Conservation (phyloP, 2,329 filamentous ascomycete species). For the Penicillium nordicum region DNA sequence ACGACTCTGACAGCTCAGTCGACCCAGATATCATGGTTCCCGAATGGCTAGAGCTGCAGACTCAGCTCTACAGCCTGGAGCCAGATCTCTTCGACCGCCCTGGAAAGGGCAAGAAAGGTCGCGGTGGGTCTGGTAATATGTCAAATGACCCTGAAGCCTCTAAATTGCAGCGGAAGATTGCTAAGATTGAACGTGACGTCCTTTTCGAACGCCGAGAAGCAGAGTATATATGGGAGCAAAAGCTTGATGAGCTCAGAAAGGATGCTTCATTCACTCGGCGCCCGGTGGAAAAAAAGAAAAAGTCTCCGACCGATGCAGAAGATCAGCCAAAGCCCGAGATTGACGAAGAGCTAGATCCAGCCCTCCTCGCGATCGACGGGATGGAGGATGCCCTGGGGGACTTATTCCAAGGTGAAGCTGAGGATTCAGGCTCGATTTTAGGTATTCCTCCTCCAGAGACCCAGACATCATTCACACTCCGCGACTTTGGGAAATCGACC, state of each 20-base stretch:
- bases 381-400: constrained; percentile 47
- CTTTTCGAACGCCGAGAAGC: constrained; percentile 68
- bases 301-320: constrained; percentile 49
- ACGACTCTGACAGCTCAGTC: constrained; percentile 60
- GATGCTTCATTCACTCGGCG: constrained; percentile 47
- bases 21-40: constrained; percentile 73
- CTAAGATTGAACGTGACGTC: constrained; percentile 72
- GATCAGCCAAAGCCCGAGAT: constrained; percentile 25
- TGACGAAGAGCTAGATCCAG: constrained; percentile 18
- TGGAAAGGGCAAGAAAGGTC: constrained; percentile 43
- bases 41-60: constrained; percentile 72
- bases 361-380: constrained; percentile 30
- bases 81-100: constrained; percentile 49
- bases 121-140: constrained; percentile 16
- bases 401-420: constrained; percentile 52
- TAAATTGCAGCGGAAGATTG: constrained; percentile 70
- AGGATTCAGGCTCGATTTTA: constrained; percentile 38
- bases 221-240: constrained; percentile 62
- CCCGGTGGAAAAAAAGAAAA: constrained; percentile 20
- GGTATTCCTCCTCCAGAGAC: constrained; percentile 37
- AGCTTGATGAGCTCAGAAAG: constrained; percentile 59
- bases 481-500: constrained; percentile 80
- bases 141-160: constrained; percentile 49
- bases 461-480: constrained; percentile 52
- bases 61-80: constrained; percentile 61